phyloP scores from a whole-genome alignment of 2,329 filamentous ascomycete species.

The Phoma sp. region DNA sequence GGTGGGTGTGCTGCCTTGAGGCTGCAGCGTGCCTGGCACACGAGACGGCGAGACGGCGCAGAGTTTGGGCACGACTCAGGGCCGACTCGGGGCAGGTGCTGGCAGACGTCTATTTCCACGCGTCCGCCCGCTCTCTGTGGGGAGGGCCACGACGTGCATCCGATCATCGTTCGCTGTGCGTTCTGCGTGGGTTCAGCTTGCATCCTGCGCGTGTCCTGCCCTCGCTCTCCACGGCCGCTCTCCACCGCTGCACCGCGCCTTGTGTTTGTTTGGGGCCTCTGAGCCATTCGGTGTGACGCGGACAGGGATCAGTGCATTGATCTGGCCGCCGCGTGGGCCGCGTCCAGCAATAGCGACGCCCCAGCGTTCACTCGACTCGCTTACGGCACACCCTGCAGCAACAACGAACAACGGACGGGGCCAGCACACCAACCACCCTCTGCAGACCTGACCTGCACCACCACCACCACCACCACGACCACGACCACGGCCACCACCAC shows the following conservation, averaged over 20 bases:
- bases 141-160: background rate
- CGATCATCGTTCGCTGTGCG: background rate
- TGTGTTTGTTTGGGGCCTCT: too few relatives aligned
- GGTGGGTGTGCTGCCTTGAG: conserved; percentile 11
- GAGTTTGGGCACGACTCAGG: conserved; percentile 9
- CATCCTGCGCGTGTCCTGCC: conserved; percentile 4
- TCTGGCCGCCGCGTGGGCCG: conserved; percentile 15
- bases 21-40: conserved; percentile 13
- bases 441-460: conserved; percentile 16
- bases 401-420: conserved; percentile 16
- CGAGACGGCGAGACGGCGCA: conserved; percentile 6
- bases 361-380: background rate
- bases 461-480: conserved; percentile 2
- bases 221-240: too few relatives aligned
- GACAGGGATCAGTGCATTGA: conserved; percentile 10
- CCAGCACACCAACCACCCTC: conserved; percentile 21
- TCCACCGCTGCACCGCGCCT: too few relatives aligned
- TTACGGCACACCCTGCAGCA: conserved; percentile 18
- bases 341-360: background rate
- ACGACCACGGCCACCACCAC: too few relatives aligned
- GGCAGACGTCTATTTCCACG: conserved; percentile 8
- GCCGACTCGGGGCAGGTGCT: background rate
- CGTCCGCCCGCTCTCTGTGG: conserved; percentile 6
- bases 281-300: conserved; percentile 10
- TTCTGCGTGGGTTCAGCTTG: background rate